phyloP scores from a whole-genome alignment of 139 green algal species.

The Coelastrella sp. region DNA sequence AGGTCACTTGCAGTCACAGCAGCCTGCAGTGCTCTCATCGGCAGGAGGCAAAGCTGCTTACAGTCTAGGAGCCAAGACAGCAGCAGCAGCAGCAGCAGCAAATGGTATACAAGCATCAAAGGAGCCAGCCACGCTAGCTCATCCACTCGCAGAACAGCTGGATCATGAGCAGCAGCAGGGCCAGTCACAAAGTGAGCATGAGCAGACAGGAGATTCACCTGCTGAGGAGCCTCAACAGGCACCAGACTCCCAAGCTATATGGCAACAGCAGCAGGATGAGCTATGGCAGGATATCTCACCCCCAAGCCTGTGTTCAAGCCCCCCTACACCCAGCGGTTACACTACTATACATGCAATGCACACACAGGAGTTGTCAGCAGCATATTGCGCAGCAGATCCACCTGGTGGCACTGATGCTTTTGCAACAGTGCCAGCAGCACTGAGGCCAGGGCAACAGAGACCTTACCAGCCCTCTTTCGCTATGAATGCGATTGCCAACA shows the following conservation, averaged over 20 bases:
- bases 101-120: not conserved
- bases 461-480: too few relatives aligned
- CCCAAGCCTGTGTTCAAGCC: slow-evolving; percentile 19
- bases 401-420: not conserved
- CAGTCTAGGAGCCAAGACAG: not conserved
- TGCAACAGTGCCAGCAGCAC: not conserved
- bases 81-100: slow-evolving; percentile 29
- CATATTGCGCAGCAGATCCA: slow-evolving; percentile 5
- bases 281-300: slow-evolving; percentile 27
- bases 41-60: too few relatives aligned
- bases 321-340: not conserved
- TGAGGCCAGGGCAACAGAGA: too few relatives aligned
- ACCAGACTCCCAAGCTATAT: not conserved
- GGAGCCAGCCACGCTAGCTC: too few relatives aligned
- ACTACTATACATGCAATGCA: slow-evolving; percentile 8
- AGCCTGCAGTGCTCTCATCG: too few relatives aligned
- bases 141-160: too few relatives aligned
- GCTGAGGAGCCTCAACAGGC: not conserved
- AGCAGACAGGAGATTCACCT: not conserved
- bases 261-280: slow-evolving; percentile 2
- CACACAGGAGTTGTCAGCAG: not conserved
- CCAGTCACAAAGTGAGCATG: too few relatives aligned
- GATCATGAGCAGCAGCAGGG: not conserved
- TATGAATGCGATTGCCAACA: slow-evolving; percentile 1
- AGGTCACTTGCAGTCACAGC: too few relatives aligned